Conservation (phyloP, 306 rosid species). For the Citrullus amarus region DNA sequence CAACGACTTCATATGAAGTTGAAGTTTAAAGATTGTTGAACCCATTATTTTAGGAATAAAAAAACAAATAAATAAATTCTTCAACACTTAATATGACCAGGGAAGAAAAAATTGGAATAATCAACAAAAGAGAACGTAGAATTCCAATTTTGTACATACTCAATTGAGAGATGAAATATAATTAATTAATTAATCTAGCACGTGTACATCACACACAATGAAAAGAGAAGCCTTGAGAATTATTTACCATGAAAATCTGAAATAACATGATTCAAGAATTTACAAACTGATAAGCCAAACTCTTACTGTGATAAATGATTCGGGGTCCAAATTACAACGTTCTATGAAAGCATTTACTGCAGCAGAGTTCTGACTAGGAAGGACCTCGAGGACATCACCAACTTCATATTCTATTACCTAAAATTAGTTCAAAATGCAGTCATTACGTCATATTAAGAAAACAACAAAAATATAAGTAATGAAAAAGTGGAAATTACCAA, state of each 20-base stretch:
- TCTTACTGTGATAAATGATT: slow-evolving; percentile 65
- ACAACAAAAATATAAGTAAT: not conserved
- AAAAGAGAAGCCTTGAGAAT: not conserved
- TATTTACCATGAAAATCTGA: not conserved
- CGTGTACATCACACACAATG: not conserved
- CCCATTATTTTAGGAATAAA: not conserved
- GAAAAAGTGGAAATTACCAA: slow-evolving; percentile 12
- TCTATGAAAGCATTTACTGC: slow-evolving; percentile 57
- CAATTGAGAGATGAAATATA: not conserved
- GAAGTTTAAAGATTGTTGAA: not conserved
- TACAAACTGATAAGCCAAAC: slow-evolving; percentile 10
- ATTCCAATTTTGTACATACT: not conserved
- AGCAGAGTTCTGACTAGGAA: slow-evolving; percentile 62
- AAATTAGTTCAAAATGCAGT: slow-evolving; percentile 11
- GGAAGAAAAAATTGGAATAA: not conserved
- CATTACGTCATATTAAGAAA: not conserved
- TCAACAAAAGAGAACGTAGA: not conserved
- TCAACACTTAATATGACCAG: not conserved
- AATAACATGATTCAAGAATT: not conserved
- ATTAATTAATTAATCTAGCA: not conserved
- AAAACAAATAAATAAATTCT: not conserved
- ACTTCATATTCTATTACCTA: slow-evolving; percentile 52
- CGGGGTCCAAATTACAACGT: slow-evolving; percentile 71
- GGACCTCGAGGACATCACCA: slow-evolving; percentile 76
- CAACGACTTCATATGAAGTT: not conserved